Conservation (phyloP, 2,329 filamentous ascomycete genomes). For the Sclerotinia glacialis region DNA sequence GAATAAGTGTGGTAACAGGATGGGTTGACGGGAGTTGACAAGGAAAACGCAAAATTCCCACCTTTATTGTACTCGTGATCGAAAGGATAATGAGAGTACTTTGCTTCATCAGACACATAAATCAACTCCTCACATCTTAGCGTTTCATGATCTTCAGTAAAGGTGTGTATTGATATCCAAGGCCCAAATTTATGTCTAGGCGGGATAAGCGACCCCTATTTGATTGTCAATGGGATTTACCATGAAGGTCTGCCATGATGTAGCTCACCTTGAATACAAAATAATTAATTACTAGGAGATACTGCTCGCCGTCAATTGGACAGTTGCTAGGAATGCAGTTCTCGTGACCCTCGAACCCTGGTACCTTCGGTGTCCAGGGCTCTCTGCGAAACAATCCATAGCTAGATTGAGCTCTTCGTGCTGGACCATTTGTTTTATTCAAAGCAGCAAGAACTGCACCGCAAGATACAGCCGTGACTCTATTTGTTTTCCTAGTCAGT, state of each 20-base stretch:
- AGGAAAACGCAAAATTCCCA: not conserved
- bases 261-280: slow-evolving; percentile 25
- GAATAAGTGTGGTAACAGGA: not conserved
- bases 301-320: slow-evolving; percentile 22
- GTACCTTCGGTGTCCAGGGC: slow-evolving; percentile 2
- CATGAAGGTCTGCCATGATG: not conserved
- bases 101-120: slow-evolving; percentile 24
- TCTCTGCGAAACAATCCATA: slow-evolving; percentile 27
- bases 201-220: not conserved
- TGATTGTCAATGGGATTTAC: not conserved
- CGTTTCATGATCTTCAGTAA: slow-evolving; percentile 4
- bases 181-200: slow-evolving; percentile 16
- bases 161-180: slow-evolving; percentile 20
- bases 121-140: slow-evolving; percentile 29
- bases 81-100: slow-evolving; percentile 19
- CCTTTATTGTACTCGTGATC: slow-evolving; percentile 24
- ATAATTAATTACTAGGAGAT: slow-evolving; percentile 26
- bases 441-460: slow-evolving; percentile 27
- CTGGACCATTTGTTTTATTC: slow-evolving; percentile 26
- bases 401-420: slow-evolving; percentile 21
- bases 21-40: not conserved
- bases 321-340: slow-evolving; percentile 6
- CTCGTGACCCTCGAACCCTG: slow-evolving; percentile 15
- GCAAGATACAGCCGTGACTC: slow-evolving; percentile 26
- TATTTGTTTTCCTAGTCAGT: not conserved